Evolutionary conservation across 345 rosid species (phyloP).

Genomic region (Salix suchowensis): DNA sequence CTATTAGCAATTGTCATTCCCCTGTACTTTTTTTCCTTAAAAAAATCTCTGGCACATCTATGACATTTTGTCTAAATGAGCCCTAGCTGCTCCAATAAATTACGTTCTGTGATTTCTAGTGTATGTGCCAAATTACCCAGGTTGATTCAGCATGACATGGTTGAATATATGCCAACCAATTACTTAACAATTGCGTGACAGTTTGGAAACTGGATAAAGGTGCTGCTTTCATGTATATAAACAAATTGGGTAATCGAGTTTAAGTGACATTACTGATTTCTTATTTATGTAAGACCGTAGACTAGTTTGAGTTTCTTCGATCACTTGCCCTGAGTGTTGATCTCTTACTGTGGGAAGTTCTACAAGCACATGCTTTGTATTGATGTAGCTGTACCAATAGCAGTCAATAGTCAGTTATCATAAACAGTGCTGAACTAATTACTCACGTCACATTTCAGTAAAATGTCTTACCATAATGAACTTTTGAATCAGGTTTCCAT

Average conservation of each 20-base stretch:
- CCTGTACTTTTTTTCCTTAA: neutral
- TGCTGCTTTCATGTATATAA: neutral
- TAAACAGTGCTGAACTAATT: neutral
- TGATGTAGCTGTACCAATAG: neutral
- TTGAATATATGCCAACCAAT: neutral
- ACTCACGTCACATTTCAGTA: neutral
- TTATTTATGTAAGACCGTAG: neutral
- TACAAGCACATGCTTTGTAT: neutral
- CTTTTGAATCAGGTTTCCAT: constrained; percentile 60
- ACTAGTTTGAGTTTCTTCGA: neutral
- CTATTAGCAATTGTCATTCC: neutral
- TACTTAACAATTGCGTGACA: neutral
- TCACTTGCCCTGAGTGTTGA: neutral
- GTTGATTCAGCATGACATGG: neutral
- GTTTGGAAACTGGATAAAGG: neutral
- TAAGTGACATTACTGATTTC: neutral
- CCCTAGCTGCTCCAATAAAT: neutral
- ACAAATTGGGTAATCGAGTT: neutral
- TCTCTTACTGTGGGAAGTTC: neutral
- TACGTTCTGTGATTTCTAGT: neutral
- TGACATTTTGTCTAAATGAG: no score
- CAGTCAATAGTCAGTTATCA: neutral
- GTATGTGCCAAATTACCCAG: neutral
- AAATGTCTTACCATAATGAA: constrained; percentile 14
- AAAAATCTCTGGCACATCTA: no score